These are phyloP conservation scores for Citrullus mucosospermus DNA, from an alignment of 306 rosid genomes.

Conservation along the genomic window DNA sequence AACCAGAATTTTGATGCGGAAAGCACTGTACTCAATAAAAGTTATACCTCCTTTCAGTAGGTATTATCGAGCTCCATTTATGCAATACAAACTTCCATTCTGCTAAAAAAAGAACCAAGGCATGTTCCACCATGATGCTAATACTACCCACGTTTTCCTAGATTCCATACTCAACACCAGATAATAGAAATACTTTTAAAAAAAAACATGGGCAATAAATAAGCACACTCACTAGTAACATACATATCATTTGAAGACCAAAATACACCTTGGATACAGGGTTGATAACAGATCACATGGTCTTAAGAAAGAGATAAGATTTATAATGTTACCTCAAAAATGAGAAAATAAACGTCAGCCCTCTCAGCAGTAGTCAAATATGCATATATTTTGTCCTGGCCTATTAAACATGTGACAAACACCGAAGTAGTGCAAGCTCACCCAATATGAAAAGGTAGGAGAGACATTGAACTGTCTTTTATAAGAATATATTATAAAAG, in stretches of 20 bases:
- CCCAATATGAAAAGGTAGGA: neutral
- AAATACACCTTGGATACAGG: neutral
- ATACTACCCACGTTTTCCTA: neutral
- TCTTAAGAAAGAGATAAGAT: constrained; percentile 15
- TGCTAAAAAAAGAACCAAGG: constrained; percentile 4
- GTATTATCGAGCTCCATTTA: neutral
- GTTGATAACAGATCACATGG: neutral
- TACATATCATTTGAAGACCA: neutral
- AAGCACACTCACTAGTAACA: neutral
- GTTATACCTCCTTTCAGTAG: constrained; percentile 7
- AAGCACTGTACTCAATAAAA: neutral
- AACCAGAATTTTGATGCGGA: neutral
- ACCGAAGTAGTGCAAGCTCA: constrained; percentile 15
- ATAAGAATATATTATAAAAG: constrained; percentile 29
- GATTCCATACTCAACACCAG: neutral
- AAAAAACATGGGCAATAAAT: neutral
- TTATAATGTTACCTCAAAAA: constrained; percentile 74
- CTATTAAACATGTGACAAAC: constrained; percentile 29
- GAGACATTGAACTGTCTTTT: constrained; percentile 27
- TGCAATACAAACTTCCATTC: neutral
- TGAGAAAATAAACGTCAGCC: constrained; percentile 46
- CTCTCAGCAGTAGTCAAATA: constrained; percentile 61
- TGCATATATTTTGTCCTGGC: constrained; percentile 48
- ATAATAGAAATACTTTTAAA: neutral
- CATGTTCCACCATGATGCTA: constrained; percentile 4